Evolutionary conservation across 768 basidiomycete genomes (phyloP), one percentile per base, ranked within the genome.

Genomic region (Hysterangium stoloniferum): DNA sequence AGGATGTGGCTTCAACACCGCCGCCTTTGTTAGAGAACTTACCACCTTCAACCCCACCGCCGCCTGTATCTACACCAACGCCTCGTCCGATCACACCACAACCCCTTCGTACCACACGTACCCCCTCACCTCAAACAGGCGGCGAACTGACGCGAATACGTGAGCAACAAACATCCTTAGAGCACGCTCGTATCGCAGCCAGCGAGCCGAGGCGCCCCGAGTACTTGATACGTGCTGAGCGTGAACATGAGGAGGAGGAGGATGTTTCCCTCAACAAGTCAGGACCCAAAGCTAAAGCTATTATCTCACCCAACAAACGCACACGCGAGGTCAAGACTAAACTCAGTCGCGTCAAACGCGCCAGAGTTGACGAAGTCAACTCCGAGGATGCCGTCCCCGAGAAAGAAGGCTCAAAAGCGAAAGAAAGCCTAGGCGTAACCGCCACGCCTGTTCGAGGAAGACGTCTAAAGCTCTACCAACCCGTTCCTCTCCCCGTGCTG

Each of bases 401-500:
- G 38, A 59, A 61, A 57, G 60, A 60, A 49, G 41, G 28, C 35
- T 25, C 38, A 20, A 44, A 9, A 24, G 27, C 29, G 19, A 36
- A 49, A 11, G 44, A 53, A 2, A 60, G 67, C 28, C 67, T 86
- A 27, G 84, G 84, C 13, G 79, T 88, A 24, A 75, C 74, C 56
- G 79, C 82, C 56, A 86, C 78, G 57, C 85, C 86, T 0, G 63
- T 71, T 48, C 87, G 83, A 65, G 87, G 87, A 1, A 71, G 86
- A 51, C 71, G 85, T 45, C 68, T 88, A 31, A 81, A 79, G 56
- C 64, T 90, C 34, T 89, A 88, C 63, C 85, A 86, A n/a, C 49
- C 49, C 4, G 33, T 32, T n/a, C 24, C 41, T 42, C 9, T 42
- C 2, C 1, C 41, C n/a, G n/a, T n/a, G n/a, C n/a, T n/a, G n/a